Conservation (phyloP, 352 stramenopile species). For the Saprolegnia diclina region DNA sequence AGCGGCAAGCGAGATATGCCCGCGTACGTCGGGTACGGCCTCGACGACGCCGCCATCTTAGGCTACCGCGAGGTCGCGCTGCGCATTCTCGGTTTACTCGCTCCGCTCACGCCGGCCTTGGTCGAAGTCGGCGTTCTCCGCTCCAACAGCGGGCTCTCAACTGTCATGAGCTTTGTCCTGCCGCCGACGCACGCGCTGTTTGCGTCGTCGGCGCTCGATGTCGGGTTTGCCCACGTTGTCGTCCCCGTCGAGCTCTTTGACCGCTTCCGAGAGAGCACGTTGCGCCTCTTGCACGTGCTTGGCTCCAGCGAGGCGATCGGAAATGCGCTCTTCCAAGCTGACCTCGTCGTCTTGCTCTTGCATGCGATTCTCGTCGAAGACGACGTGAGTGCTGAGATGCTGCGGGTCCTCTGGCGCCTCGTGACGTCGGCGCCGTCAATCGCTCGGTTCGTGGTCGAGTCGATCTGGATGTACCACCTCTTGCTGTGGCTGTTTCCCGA, state of each 20-base stretch:
- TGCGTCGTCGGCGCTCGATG: not conserved
- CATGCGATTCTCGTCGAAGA: conserved; percentile 19
- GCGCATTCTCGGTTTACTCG: conserved; percentile 8
- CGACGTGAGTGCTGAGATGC: not conserved
- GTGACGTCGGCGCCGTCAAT: conserved; percentile 1
- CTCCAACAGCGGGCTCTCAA: not conserved
- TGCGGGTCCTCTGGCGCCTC: not conserved
- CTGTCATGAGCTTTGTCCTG: conserved; percentile 15
- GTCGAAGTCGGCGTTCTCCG: conserved; percentile 11
- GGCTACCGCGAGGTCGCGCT: conserved; percentile 3
- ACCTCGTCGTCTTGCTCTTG: not conserved
- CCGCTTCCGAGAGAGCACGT: not conserved
- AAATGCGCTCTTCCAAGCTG: conserved; percentile 1
- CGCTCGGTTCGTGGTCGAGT: conserved; percentile 7
- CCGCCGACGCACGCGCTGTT: conserved; percentile 8
- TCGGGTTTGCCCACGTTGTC: not conserved
- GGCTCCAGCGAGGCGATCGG: not conserved
- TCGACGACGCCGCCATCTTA: not conserved
- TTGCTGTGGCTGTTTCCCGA: conserved; percentile 38
- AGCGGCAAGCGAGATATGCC: conserved; percentile 41
- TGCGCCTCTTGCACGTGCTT: conserved; percentile 3
- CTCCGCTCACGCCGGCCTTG: not conserved
- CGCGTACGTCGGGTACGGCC: conserved; percentile 1
- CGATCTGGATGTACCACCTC: conserved; percentile 26
- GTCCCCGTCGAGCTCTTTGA: conserved; percentile 2